Evolutionary conservation across 164 flowering plant genomes (phyloP).

Genomic region (Euptelea pleiosperma): DNA sequence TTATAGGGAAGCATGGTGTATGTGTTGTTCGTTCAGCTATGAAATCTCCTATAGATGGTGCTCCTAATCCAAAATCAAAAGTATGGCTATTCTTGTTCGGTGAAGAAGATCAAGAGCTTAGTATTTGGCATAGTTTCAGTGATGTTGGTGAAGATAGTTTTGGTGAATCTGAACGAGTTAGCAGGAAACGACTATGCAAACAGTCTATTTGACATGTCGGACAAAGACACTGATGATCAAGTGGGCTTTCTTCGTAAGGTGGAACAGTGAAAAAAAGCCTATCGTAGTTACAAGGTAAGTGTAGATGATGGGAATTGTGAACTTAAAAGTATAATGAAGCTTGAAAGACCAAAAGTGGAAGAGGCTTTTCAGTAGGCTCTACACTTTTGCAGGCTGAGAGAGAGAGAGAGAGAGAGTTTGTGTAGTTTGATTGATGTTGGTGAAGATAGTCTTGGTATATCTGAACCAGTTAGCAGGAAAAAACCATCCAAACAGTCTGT

Average conservation of each 20-base stretch:
- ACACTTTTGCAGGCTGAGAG: constrained; percentile 70
- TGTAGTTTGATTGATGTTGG: constrained; percentile 54
- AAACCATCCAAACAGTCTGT: constrained; percentile 51
- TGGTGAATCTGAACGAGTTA: constrained; percentile 55
- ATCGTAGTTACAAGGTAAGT: constrained; percentile 32
- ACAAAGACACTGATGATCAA: constrained; percentile 44
- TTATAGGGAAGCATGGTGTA: constrained; percentile 82
- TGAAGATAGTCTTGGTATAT: constrained; percentile 63
- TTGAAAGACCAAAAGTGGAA: constrained; percentile 49
- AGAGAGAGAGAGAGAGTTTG: constrained; percentile 62
- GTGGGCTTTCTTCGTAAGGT: constrained; percentile 32
- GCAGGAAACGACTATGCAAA: constrained; percentile 65
- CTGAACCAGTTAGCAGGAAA: constrained; percentile 57
- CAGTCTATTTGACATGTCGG: constrained; percentile 34
- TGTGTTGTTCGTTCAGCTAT: constrained; percentile 81
- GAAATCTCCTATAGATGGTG: constrained; percentile 87
- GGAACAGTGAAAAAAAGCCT: constrained; percentile 44
- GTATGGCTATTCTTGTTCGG: constrained; percentile 67
- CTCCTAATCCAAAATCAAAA: constrained; percentile 49
- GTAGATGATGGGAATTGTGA: constrained; percentile 28
- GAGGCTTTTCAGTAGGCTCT: constrained; percentile 76
- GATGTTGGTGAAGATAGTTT: constrained; percentile 66
- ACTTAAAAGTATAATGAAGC: constrained; percentile 38
- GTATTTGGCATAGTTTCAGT: constrained; percentile 60
- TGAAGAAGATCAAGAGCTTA: constrained; percentile 59